These are phyloP conservation scores for Boletus rufocinnamomeus DNA, from an alignment of 768 basidiomycete genomes.

Conservation along the genomic window DNA sequence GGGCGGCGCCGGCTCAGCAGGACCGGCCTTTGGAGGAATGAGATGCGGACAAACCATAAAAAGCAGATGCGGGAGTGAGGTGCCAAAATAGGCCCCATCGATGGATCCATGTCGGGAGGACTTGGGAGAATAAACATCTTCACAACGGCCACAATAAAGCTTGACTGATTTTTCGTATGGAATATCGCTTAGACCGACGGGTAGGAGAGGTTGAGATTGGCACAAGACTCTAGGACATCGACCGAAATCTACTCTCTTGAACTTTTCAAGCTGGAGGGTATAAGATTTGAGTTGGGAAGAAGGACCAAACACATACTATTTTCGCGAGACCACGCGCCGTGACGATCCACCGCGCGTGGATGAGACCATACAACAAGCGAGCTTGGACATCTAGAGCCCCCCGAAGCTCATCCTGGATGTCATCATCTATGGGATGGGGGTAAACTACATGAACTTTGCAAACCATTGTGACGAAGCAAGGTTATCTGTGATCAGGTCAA, in stretches of 20 bases:
- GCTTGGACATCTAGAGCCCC: constrained; percentile 93
- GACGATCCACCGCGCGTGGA: constrained; percentile 96
- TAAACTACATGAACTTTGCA: not conserved
- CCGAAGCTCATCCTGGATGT: constrained; percentile 90
- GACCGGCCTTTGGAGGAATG: constrained; percentile 78
- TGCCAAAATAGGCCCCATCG: constrained; percentile 98
- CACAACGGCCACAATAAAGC: constrained; percentile 96
- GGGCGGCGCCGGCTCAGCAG: constrained; percentile 39
- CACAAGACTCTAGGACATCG: constrained; percentile 98
- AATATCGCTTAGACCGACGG: constrained; percentile 97
- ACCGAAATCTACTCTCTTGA: constrained; percentile 97
- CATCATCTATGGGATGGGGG: constrained; percentile 64
- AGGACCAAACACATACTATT: constrained; percentile 63
- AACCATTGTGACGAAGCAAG: constrained; percentile 62
- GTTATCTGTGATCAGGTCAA: constrained; percentile 95
- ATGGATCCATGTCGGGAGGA: constrained; percentile 96
- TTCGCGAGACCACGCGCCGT: constrained; percentile 91
- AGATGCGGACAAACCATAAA: constrained; percentile 97
- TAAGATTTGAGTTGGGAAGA: constrained; percentile 4
- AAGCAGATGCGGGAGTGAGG: constrained; percentile 94
- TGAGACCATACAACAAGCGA: constrained; percentile 90
- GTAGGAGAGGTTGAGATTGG: constrained; percentile 91
- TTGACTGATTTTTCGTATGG: constrained; percentile 99
- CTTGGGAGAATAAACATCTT: constrained; percentile 98
- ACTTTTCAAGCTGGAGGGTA: constrained; percentile 79